A percentile compares a stretch with the other conserved stretches of the same genome.
Evolutionary conservation across 2,329 filamentous ascomycete genomes (phyloP).

Genomic region (Fusarium buxicola): DNA sequence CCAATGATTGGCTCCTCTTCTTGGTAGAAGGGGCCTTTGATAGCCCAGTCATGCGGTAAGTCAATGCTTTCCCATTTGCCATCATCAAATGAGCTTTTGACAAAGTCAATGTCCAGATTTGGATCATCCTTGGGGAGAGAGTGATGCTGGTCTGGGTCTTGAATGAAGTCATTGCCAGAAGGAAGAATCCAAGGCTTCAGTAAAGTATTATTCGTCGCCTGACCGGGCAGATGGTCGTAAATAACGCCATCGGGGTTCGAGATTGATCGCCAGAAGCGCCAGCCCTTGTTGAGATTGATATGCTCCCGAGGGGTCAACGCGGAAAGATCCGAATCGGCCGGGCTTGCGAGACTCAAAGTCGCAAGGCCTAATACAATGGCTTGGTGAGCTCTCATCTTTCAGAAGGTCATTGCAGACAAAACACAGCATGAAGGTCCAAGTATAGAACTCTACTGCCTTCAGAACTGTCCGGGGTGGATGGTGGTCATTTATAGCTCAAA

Average conservation of each 20-base stretch:
- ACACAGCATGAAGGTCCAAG: background rate
- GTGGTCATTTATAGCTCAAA: too few relatives aligned
- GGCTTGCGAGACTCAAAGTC: background rate
- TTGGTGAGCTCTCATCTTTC: background rate
- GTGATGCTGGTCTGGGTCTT: conserved; percentile 44
- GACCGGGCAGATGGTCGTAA: conserved; percentile 42
- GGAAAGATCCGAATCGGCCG: background rate
- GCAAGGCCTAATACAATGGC: background rate
- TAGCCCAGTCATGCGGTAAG: conserved; percentile 63
- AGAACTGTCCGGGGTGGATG: too few relatives aligned
- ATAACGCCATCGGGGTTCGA: conserved; percentile 48
- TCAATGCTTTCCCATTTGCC: conserved; percentile 54
- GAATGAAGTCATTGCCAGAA: conserved; percentile 55
- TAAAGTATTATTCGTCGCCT: conserved; percentile 25
- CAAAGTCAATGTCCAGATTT: conserved; percentile 50
- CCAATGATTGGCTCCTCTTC: conserved; percentile 49
- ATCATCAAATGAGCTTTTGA: conserved; percentile 54
- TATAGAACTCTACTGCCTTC: background rate
- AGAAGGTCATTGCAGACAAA: background rate
- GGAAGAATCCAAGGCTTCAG: conserved; percentile 58
- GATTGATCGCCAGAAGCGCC: conserved; percentile 2
- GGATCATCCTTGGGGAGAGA: conserved; percentile 48
- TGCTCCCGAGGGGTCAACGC: background rate
- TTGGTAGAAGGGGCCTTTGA: conserved; percentile 58
- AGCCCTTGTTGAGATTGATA: conserved; percentile 3